Evolutionary conservation across 176 grass and related monocot species (phyloP).

Genomic region (Thinopyrum elongatum): DNA sequence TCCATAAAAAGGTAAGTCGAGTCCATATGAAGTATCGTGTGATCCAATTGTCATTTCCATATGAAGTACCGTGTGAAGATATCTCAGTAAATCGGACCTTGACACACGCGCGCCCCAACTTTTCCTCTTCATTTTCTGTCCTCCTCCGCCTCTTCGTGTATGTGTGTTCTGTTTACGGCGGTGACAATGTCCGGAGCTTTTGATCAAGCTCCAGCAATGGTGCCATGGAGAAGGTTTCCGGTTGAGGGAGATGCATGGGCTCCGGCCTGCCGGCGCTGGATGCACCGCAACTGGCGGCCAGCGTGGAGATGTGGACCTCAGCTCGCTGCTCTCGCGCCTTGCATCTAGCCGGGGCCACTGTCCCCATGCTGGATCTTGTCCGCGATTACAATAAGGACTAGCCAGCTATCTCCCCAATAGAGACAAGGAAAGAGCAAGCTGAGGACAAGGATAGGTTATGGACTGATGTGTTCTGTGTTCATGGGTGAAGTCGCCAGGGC

Average conservation of each 20-base stretch:
- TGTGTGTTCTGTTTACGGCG: too few relatives aligned
- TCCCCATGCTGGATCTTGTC: not conserved
- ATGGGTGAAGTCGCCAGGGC: not conserved
- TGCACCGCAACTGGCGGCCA: not conserved
- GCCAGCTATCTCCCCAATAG: not conserved
- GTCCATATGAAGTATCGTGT: too few relatives aligned
- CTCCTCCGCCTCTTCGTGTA: too few relatives aligned
- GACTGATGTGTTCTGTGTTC: not conserved
- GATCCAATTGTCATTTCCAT: not conserved
- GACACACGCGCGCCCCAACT: not conserved
- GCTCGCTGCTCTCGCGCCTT: not conserved
- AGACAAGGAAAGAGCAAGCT: not conserved
- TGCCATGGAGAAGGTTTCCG: not conserved
- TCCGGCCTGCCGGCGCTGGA: not conserved
- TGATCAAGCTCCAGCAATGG: not conserved
- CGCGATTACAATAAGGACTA: not conserved
- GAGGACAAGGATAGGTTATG: not conserved
- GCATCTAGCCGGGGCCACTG: not conserved
- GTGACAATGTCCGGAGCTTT: not conserved
- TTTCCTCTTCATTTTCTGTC: not conserved
- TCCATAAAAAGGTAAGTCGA: too few relatives aligned
- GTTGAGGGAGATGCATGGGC: not conserved
- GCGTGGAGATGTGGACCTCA: not conserved
- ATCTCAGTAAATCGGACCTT: not conserved
- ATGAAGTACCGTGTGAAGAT: not conserved